Evolutionary conservation across 176 grass and related monocot species (phyloP), one percentile per base, ranked within the genome.

Genomic region (Triticum dicoccoides): DNA sequence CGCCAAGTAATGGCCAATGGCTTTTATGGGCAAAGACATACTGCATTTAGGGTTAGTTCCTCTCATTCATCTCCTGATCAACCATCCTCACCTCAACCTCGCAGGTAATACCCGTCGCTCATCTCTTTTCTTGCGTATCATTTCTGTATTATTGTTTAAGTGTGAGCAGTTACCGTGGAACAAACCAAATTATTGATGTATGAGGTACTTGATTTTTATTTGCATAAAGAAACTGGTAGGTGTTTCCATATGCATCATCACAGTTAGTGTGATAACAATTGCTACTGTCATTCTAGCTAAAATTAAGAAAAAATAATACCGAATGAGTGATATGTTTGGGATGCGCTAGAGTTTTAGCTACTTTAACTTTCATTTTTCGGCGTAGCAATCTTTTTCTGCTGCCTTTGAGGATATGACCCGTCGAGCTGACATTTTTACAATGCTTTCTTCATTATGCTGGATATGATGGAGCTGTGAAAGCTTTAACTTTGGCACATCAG

Each of bases 31-130:
- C 89, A 81, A 82, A 92, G 90, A 24, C 81, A 79, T 78, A 77
- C 73, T 84, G 45, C 84, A n/a, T 87, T 91, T 75, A 84, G 86
- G 76, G 82, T 86, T 11, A 86, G 69, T 73, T 98, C 93, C 41
- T 91, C 93, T 59, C 84, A 87, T 49, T 93, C 93, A 6, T 93
- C 91, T 39, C 93, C 93, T 81, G 91, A 93, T 72, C 96, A 91
- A 78, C 93, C 93, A 2, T 95, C 93, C 54, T 93, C 89, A 80
- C 89, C 95, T 80, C 89, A 91, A 67, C 77, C 80, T 54, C 81
- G 84, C 62, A 82, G 88, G 88, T 95, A 95, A 37, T 91, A 76
- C 20, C 82, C 33, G 7, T 15, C 62, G 30, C 73, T 79, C 75
- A 34, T 66, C 71, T 87, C 47, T 6, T 77, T 85, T 69, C 17